Conservation (phyloP, 2,329 filamentous ascomycete genomes). For the Fusarium sp. region DNA sequence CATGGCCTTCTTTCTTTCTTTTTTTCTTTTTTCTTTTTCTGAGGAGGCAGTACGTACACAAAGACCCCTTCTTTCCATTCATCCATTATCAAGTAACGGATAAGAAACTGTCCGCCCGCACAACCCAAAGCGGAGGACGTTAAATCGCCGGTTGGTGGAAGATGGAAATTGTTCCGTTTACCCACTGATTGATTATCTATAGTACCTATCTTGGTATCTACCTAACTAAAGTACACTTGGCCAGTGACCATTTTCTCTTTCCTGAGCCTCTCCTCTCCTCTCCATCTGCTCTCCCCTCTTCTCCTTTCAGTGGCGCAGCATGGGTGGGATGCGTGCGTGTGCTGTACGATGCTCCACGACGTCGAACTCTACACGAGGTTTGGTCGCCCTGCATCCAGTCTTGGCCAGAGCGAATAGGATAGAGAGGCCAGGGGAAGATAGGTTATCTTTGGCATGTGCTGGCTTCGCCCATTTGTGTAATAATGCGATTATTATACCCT, state of each 20-base stretch:
- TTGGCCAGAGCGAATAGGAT: conserved; percentile 7
- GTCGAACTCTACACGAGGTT: conserved; percentile 39
- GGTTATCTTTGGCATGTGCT: conserved; percentile 34
- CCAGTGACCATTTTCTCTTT: neutral
- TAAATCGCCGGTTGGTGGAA: conserved; percentile 28
- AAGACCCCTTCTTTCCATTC: neutral
- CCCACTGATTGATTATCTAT: conserved; percentile 8
- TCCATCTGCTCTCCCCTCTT: neutral
- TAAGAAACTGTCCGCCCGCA: neutral
- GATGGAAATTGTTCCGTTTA: conserved; percentile 23
- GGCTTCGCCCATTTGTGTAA: conserved; percentile 7
- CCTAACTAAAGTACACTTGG: neutral
- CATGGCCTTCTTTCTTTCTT: neutral
- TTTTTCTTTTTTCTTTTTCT: no score
- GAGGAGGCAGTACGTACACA: neutral
- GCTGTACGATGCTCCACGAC: conserved; percentile 37
- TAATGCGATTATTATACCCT: conserved; percentile 37
- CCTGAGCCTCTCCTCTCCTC: neutral
- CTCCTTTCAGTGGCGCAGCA: conserved; percentile 23
- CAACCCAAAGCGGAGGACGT: conserved; percentile 4
- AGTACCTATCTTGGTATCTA: no score
- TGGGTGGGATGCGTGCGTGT: conserved; percentile 24
- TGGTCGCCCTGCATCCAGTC: conserved; percentile 13
- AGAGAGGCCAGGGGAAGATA: conserved; percentile 7
- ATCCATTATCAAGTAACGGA: neutral